phyloP scores from a whole-genome alignment of 2,329 filamentous ascomycete species.

The Colletotrichum neosansevieriae region DNA sequence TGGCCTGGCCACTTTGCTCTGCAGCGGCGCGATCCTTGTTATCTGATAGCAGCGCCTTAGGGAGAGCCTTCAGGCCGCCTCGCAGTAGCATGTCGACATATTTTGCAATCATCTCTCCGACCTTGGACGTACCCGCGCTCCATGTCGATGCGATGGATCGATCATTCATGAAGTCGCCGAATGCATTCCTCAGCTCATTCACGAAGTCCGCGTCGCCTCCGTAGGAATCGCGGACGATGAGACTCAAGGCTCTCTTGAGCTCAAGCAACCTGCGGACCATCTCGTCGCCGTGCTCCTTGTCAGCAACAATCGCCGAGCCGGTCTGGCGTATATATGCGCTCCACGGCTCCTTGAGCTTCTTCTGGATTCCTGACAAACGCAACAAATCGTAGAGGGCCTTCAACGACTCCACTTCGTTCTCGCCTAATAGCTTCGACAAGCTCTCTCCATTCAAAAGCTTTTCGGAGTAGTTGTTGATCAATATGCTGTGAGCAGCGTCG shows the following conservation, averaged over 20 bases:
- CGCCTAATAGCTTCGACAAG: conserved; percentile 79
- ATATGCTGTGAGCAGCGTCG: conserved; percentile 75
- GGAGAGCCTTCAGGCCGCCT: conserved; percentile 87
- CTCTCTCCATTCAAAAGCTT: conserved; percentile 75
- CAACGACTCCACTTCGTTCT: conserved; percentile 76
- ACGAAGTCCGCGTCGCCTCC: conserved; percentile 80
- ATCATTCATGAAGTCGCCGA: conserved; percentile 93
- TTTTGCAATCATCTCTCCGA: conserved; percentile 98
- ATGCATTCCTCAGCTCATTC: conserved; percentile 85
- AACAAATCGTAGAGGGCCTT: conserved; percentile 84
- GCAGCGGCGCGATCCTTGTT: conserved; percentile 67
- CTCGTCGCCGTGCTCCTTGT: conserved; percentile 80
- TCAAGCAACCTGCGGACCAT: conserved; percentile 89
- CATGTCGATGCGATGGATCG: conserved; percentile 78
- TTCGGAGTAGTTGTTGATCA: conserved; percentile 76
- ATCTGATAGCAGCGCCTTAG: conserved; percentile 74
- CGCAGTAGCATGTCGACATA: conserved; percentile 92
- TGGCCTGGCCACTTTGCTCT: conserved; percentile 73
- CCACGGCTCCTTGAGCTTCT: conserved; percentile 79
- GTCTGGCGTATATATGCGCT: conserved; percentile 81
- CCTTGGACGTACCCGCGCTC: conserved; percentile 89
- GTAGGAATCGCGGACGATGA: conserved; percentile 83
- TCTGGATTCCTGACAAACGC: conserved; percentile 76
- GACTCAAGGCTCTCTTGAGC: conserved; percentile 83
- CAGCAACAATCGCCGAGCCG: conserved; percentile 82